These are phyloP conservation scores for Fusarium setosum DNA, from an alignment of 2,329 filamentous ascomycete genomes.

Conservation along the genomic window DNA sequence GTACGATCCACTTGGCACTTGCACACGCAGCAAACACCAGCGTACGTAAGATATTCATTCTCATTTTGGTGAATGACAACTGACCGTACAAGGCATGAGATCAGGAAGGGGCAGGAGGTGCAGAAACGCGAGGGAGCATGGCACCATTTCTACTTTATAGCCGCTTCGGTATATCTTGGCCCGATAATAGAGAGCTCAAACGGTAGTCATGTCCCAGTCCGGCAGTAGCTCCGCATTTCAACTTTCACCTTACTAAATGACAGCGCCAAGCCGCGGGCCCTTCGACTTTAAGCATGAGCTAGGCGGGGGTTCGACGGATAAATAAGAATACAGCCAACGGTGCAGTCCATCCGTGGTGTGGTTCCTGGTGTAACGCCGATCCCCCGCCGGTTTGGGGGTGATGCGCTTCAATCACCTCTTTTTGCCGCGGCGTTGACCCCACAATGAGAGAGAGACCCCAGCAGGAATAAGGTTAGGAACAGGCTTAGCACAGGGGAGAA, in stretches of 20 bases:
- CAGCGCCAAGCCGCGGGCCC: not conserved
- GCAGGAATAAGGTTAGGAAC: not conserved
- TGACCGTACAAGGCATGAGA: not conserved
- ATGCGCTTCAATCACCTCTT: slow-evolving; percentile 33
- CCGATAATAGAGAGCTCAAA: slow-evolving; percentile 7
- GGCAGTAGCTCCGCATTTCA: slow-evolving; percentile 7
- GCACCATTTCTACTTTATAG: slow-evolving; percentile 11
- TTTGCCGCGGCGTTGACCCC: not conserved
- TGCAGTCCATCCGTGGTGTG: slow-evolving; percentile 5
- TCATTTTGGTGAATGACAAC: not conserved
- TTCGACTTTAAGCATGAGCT: not conserved
- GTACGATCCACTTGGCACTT: slow-evolving; percentile 64
- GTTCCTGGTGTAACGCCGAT: slow-evolving; percentile 22
- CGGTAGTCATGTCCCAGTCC: slow-evolving; percentile 1
- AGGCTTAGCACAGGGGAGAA: not conserved
- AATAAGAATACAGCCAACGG: slow-evolving; percentile 7
- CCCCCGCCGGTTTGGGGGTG: slow-evolving; percentile 28
- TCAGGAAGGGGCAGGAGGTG: not conserved
- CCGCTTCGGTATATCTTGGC: slow-evolving; percentile 16
- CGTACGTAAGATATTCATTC: slow-evolving; percentile 1
- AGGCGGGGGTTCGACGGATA: slow-evolving; percentile 6
- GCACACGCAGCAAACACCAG: slow-evolving; percentile 28
- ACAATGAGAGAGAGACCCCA: not conserved
- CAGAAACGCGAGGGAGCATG: not conserved
- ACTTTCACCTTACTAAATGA: not conserved